Evolutionary conservation across 495 filamentous ascomycete species (phyloP), one percentile per base, ranked within the genome.

Genomic region (Neurospora terricola): DNA sequence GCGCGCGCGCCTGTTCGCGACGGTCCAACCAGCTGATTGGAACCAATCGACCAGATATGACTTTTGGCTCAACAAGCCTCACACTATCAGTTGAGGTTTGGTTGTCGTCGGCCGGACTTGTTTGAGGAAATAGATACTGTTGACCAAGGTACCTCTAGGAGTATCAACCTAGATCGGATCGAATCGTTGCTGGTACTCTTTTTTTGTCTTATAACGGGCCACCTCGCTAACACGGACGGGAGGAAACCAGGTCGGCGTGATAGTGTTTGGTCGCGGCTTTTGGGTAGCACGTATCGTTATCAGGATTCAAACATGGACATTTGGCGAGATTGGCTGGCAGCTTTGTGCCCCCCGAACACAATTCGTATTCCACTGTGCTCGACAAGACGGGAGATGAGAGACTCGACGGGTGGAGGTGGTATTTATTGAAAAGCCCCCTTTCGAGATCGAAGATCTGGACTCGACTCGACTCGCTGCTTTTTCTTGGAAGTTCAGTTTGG

Each of bases 271-370:
- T 34, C 21, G 40, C 27, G 18, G 70, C 23, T 59, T 40, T 42
- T 38, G 14, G 27, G 23, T 71, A 34, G 70, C 40, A 48, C 38
- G 70, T 48, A 71, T 48, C 42, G 42, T 48, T 23, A 36, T 71
- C 70, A 37, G 42, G 42, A 38, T 59, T 59, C n/a, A 59, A 54
- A 71, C 70, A 71, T 71, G 27, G 54, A 34, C 54, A 66, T 66
- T 34, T 71, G 70, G 70, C 42, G 70, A 71, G 27, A 71, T 71
- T 71, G 70, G 70, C 70, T 71, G 42, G 70, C 42, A 34, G 48
- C 70, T 42, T 54, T 71, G 70, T 34, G 70, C 70, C 40, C 70
- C 40, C 48, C 42, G 70, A 48, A 71, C 42, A 71, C 70, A 36
- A 42, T 37, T 48, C 70, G 38, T 62, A 62, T 66, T 18, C 54